Percentiles rank a stretch among this genome's conserved stretches.
Evolutionary conservation across 306 rosid genomes (phyloP).

Genomic region (Leucaena leucocephala): DNA sequence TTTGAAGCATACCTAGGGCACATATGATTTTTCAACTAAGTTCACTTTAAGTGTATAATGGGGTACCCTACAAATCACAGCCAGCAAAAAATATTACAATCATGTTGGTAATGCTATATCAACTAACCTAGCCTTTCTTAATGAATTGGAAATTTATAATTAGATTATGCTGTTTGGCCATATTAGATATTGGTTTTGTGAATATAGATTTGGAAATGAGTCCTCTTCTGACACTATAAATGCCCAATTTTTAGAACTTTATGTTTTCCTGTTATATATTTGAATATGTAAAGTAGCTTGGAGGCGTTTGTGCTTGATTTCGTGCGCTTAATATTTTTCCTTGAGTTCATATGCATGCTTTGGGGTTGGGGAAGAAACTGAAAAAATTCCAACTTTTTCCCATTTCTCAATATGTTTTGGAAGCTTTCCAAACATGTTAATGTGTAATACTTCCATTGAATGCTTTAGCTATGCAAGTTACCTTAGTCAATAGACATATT

Average conservation of each 20-base stretch:
- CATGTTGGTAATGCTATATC: constrained; percentile 1
- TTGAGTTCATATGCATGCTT: not conserved
- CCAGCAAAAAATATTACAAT: not conserved
- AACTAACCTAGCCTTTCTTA: not conserved
- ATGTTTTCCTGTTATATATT: constrained; percentile 1
- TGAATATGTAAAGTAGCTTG: not conserved
- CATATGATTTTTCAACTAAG: not conserved
- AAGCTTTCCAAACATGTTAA: constrained; percentile 25
- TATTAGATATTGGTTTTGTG: not conserved
- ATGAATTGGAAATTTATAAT: not conserved
- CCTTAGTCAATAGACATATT: not conserved
- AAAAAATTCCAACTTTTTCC: not conserved
- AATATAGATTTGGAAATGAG: not conserved
- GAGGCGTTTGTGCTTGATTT: not conserved
- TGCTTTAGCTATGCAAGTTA: not conserved
- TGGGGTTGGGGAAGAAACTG: not conserved
- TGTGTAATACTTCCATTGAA: constrained; percentile 11
- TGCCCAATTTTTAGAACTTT: not conserved
- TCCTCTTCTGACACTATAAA: not conserved
- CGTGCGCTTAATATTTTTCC: not conserved
- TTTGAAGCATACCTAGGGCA: not conserved
- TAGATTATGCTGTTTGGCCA: constrained; percentile 18
- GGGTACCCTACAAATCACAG: not conserved
- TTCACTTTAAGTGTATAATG: not conserved
- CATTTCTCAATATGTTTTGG: constrained; percentile 4